These are phyloP conservation scores for Backusella australiensis DNA, from an alignment of 192 early-diverging fungal genomes.

Conservation along the genomic window DNA sequence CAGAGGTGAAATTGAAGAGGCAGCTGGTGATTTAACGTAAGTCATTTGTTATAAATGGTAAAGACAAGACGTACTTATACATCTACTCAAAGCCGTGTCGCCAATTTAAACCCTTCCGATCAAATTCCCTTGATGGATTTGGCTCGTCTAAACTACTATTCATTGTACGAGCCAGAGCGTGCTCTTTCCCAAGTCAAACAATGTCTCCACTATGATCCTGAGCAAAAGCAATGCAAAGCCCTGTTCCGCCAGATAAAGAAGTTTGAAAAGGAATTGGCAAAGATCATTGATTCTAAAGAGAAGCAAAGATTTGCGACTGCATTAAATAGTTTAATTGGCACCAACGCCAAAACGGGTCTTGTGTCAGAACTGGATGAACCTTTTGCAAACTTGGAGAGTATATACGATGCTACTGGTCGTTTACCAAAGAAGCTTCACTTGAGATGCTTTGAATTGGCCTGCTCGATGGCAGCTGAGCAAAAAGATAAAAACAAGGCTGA, in stretches of 20 bases:
- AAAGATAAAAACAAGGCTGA: constrained; percentile 49
- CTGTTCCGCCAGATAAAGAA: constrained; percentile 70
- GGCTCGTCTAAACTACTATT: constrained; percentile 68
- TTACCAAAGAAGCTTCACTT: constrained; percentile 37
- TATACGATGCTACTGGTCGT: constrained; percentile 28
- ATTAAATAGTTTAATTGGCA: constrained; percentile 55
- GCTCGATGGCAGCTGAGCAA: constrained; percentile 58
- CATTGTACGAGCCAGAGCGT: constrained; percentile 65
- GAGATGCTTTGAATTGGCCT: constrained; percentile 51
- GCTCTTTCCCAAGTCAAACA: constrained; percentile 74
- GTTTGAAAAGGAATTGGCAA: constrained; percentile 68
- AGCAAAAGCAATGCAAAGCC: constrained; percentile 84
- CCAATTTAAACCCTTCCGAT: constrained; percentile 66
- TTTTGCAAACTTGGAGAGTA: neutral
- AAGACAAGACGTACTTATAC: neutral
- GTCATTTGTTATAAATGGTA: neutral
- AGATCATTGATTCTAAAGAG: constrained; percentile 52
- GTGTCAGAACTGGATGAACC: constrained; percentile 37
- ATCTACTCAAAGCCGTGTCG: constrained; percentile 51
- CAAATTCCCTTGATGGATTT: constrained; percentile 61
- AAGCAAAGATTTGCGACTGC: constrained; percentile 60
- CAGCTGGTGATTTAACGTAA: constrained; percentile 73
- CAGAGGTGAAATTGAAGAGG: constrained; percentile 79
- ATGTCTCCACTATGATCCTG: constrained; percentile 87
- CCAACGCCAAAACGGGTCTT: constrained; percentile 23